These are phyloP conservation scores for Yarrowia deformans DNA, from an alignment of 805 yeast genomes.

Conservation along the genomic window DNA sequence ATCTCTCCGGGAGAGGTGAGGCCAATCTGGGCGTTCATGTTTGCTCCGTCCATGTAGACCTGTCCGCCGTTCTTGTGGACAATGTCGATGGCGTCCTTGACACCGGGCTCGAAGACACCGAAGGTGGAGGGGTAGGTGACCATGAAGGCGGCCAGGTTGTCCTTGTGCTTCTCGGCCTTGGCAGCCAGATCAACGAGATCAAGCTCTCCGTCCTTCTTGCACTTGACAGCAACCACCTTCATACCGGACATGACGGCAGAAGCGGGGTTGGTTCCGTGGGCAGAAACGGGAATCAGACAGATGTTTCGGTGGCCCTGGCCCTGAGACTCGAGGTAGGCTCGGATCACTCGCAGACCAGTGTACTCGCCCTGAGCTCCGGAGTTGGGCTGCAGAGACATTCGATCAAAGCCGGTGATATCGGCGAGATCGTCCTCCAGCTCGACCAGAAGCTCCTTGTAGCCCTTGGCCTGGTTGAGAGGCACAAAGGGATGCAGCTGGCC, in stretches of 20 bases:
- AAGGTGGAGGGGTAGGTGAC: slow-evolving; percentile 97
- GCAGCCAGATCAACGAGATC: slow-evolving; percentile 76
- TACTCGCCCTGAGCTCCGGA: slow-evolving; percentile 99
- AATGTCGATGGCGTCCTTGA: slow-evolving; percentile 80
- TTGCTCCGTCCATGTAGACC: slow-evolving; percentile 97
- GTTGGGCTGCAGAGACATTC: slow-evolving; percentile 92
- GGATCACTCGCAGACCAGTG: slow-evolving; percentile 88
- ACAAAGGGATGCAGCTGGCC: slow-evolving; percentile 90
- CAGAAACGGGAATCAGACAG: slow-evolving; percentile 94
- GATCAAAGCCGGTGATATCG: slow-evolving; percentile 91
- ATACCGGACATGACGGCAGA: slow-evolving; percentile 97
- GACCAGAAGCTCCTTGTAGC: slow-evolving; percentile 75
- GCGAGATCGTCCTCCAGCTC: slow-evolving; percentile 86
- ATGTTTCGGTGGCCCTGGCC: slow-evolving; percentile 80
- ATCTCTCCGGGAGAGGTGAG: slow-evolving; percentile 96
- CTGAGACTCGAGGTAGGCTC: slow-evolving; percentile 70
- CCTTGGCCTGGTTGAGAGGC: slow-evolving; percentile 86
- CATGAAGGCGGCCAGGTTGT: slow-evolving; percentile 87
- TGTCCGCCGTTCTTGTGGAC: slow-evolving; percentile 91
- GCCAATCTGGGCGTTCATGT: slow-evolving; percentile 99
- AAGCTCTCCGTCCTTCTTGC: slow-evolving; percentile 83
- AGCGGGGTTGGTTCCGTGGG: slow-evolving; percentile 99
- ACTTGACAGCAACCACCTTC: slow-evolving; percentile 91
- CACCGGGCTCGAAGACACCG: slow-evolving; percentile 94
- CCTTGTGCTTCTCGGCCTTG: slow-evolving; percentile 74